phyloP scores from a whole-genome alignment of 2,329 filamentous ascomycete species.

The Paracamarosporium sp. region DNA sequence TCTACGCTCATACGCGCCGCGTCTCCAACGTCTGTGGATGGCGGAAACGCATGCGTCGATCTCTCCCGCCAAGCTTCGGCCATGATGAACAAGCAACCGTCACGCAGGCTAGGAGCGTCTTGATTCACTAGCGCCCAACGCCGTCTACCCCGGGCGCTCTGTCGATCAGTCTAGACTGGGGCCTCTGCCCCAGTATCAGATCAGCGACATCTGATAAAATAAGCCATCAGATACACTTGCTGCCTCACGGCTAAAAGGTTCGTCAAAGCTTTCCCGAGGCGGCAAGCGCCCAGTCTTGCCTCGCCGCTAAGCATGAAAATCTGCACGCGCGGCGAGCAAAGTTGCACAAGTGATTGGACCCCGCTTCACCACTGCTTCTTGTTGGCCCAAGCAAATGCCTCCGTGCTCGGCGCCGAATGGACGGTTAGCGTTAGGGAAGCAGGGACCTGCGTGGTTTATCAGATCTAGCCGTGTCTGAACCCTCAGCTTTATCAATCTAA shows the following conservation, averaged over 20 bases:
- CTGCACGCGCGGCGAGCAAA: neutral
- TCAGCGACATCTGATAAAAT: constrained; percentile 7
- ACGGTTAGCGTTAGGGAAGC: neutral
- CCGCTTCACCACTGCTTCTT: neutral
- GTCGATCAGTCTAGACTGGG: constrained; percentile 6
- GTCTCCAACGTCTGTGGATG: neutral
- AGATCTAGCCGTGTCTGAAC: constrained; percentile 1
- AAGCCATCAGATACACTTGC: neutral
- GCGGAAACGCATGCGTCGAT: neutral
- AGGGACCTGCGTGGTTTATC: neutral
- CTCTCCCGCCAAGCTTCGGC: neutral
- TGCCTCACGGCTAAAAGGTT: neutral
- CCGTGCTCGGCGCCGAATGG: neutral
- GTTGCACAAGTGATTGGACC: neutral
- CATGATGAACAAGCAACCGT: neutral
- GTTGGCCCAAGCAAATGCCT: neutral
- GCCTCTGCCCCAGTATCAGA: constrained; percentile 4
- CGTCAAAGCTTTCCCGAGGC: neutral
- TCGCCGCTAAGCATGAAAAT: neutral
- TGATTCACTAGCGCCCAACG: neutral
- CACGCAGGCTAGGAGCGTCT: constrained; percentile 3
- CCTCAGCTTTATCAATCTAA: constrained; percentile 36
- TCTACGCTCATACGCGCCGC: neutral
- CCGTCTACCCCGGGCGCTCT: neutral
- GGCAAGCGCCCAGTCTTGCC: neutral